These are phyloP conservation scores for Pyrus betulifolia DNA, from an alignment of 306 rosid genomes.

Conservation along the genomic window DNA sequence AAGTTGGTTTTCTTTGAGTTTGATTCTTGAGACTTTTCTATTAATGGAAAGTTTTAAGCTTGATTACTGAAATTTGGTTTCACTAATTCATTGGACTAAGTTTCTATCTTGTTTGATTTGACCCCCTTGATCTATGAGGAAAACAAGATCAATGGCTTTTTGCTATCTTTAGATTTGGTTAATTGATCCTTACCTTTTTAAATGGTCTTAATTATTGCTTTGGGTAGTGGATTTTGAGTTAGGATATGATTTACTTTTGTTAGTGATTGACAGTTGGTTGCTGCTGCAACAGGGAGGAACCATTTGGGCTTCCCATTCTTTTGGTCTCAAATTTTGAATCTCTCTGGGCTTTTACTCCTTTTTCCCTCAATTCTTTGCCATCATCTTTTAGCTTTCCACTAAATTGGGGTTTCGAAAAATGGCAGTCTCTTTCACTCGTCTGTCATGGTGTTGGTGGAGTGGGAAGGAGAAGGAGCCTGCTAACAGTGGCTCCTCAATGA, in stretches of 20 bases:
- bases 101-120: not conserved
- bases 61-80: conserved; percentile 22
- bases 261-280: conserved; percentile 34
- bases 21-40: not conserved
- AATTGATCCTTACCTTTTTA: not conserved
- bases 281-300: conserved; percentile 63
- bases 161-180: not conserved
- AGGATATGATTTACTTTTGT: conserved; percentile 7
- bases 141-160: conserved; percentile 14
- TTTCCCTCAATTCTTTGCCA: conserved; percentile 16
- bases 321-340: conserved; percentile 17
- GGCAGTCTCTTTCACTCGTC: conserved; percentile 69
- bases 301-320: conserved; percentile 31
- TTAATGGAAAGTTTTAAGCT: not conserved
- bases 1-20: not conserved
- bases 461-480: conserved; percentile 64
- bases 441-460: conserved; percentile 69
- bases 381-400: conserved; percentile 1
- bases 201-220: conserved; percentile 5
- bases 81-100: not conserved
- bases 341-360: conserved; percentile 4
- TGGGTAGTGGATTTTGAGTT: conserved; percentile 11
- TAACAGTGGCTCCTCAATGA: conserved; percentile 38
- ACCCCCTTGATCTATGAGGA: conserved; percentile 22
- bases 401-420: conserved; percentile 20